Base-by-base conservation (phyloP, 2,329 filamentous ascomycete genomes). In the Sporothrix globosa region DNA sequence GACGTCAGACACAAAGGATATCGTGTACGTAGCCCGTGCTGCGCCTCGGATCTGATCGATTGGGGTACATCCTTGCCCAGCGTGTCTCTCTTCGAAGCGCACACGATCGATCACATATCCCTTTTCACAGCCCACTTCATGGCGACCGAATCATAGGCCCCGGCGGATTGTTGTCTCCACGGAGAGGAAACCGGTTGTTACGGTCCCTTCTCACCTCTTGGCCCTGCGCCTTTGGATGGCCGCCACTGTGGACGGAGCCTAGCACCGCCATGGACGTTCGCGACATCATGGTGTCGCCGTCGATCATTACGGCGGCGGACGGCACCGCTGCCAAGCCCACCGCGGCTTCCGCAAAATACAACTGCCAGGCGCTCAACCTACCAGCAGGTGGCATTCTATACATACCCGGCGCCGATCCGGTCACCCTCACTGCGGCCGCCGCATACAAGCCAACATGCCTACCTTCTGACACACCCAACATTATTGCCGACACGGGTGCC, bases 381-480 rank as follows among this genome's bases (percentile, higher is more conserved):
- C 82, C 83, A 3, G 80, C 80, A 68, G 79, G 79, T 70, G 84
- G 82, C 68, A 76, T 85, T 63, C 76, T 86, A 73, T 82, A 85
- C 71, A 77, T 91, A 70, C 80, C 81, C 69, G 81, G 83, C 73
- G 83, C 83, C 74, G 82, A 85, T 69, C 82, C 85, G 74, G 82
- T 90, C 75, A 89, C 86, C 58, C 83, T 92, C 74, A 83, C 85
- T 63, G 80, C 84, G 71, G 82, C 87, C 72, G 86, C 87, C 75
- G 79, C 89, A 73, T 91, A 88, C 79, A 84, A 83, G 46, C 87
- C 87, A 11, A 79, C 82, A 69, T 90, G 88, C 78, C 82, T 82
- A 39, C 80, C 82, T 21, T 78, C 80, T 67, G 73, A 78, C 34
- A 76, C 78, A 52, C 81, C 80, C 60, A 77, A 78, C 67, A 81